Conservation (phyloP, 805 yeast genomes). For the Tetrapisispora namnaoensis region DNA sequence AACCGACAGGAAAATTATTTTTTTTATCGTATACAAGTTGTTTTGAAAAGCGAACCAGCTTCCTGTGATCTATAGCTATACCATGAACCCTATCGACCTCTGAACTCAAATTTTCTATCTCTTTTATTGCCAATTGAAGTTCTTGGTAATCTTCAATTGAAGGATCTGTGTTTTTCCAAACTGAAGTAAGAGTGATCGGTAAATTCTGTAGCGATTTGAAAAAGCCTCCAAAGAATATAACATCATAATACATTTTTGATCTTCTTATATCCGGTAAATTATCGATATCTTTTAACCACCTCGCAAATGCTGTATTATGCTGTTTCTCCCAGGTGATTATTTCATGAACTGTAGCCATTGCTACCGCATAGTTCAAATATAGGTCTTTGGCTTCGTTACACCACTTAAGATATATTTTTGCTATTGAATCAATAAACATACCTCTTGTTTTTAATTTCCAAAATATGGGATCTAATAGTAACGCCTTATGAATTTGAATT, state of each 20-base stretch:
- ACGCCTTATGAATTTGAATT: constrained; percentile 43
- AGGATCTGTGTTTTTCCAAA: constrained; percentile 39
- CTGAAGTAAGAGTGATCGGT: constrained; percentile 53
- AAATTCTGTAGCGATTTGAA: constrained; percentile 47
- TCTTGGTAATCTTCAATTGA: constrained; percentile 43
- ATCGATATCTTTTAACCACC: constrained; percentile 48
- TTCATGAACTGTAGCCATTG: constrained; percentile 51
- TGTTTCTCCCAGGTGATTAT: constrained; percentile 40
- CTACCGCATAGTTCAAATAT: constrained; percentile 49
- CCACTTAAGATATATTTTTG: constrained; percentile 59
- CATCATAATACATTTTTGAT: constrained; percentile 40
- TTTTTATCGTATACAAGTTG: constrained; percentile 22
- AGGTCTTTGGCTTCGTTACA: constrained; percentile 43
- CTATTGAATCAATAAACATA: constrained; percentile 53
- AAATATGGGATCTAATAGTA: constrained; percentile 48
- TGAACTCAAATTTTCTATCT: constrained; percentile 44
- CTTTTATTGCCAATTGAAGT: constrained; percentile 43
- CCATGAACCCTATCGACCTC: constrained; percentile 56
- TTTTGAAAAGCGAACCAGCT: constrained; percentile 40
- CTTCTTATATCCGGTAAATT: constrained; percentile 36
- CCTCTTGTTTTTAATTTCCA: constrained; percentile 52
- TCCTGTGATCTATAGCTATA: constrained; percentile 48
- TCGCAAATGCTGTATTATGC: constrained; percentile 37
- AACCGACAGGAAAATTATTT: constrained; percentile 19
- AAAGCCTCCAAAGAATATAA: constrained; percentile 48